These are phyloP conservation scores for Psilocybe sp. DNA, from an alignment of 768 basidiomycete genomes.

Conservation along the genomic window DNA sequence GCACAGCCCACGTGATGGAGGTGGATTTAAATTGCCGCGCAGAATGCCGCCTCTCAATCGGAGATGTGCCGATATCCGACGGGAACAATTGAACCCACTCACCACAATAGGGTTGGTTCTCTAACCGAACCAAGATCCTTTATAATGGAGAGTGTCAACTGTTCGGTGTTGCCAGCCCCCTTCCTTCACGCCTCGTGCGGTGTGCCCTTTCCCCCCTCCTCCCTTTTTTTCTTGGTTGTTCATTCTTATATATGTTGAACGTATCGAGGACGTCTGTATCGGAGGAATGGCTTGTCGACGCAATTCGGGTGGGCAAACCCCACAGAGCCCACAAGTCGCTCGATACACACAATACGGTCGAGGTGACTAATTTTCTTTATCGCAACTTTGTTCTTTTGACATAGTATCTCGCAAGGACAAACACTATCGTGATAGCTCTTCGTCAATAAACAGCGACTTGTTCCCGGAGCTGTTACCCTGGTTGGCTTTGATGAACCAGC, in stretches of 20 bases:
- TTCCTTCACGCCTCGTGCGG: slow-evolving; percentile 6
- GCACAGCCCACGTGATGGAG: too few relatives aligned
- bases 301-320: slow-evolving; percentile 1
- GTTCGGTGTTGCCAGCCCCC: slow-evolving; percentile 4
- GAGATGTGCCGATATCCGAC: slow-evolving; percentile 17
- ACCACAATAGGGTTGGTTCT: slow-evolving; percentile 19
- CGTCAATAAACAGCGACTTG: slow-evolving; percentile 24
- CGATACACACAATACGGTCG: slow-evolving; percentile 9
- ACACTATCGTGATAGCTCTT: slow-evolving; percentile 17
- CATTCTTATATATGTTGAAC: slow-evolving; percentile 13
- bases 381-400: neutral
- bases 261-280: slow-evolving; percentile 16
- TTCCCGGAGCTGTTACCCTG: slow-evolving; percentile 28
- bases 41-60: slow-evolving; percentile 9
- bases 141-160: slow-evolving; percentile 14
- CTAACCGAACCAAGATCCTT: slow-evolving; percentile 13
- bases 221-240: neutral
- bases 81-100: slow-evolving; percentile 10
- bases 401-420: slow-evolving; percentile 5
- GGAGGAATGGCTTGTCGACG: slow-evolving; percentile 15
- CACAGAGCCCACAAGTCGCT: slow-evolving; percentile 8
- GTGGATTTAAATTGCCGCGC: too few relatives aligned
- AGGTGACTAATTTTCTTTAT: slow-evolving; percentile 6
- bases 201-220: neutral
- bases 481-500: slow-evolving; percentile 22